A percentile compares a stretch with the other conserved stretches of the same genome.
Evolutionary conservation across 805 yeast genomes (phyloP).

Genomic region (Hanseniaspora valbyensis): DNA sequence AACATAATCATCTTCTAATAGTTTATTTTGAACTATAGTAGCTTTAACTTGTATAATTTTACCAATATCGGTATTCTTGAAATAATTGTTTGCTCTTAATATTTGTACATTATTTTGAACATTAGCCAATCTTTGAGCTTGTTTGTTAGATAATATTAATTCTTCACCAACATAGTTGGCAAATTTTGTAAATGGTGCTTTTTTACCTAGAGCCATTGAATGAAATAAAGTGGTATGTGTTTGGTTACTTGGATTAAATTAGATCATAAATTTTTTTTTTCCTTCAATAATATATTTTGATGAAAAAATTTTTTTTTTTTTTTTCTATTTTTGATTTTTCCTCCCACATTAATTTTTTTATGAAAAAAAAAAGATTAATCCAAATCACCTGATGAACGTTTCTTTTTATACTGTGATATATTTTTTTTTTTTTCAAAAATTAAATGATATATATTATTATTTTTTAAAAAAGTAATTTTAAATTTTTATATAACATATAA

Average conservation of each 20-base stretch:
- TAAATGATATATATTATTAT: conserved; percentile 17
- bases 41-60: not conserved
- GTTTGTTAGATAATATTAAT: not conserved
- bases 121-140: not conserved
- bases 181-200: not conserved
- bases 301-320: no score
- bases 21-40: conserved; percentile 10
- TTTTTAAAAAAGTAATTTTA: conserved; percentile 21
- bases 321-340: no score
- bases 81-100: conserved; percentile 2
- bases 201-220: not conserved
- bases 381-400: not conserved
- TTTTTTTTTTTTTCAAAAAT: not conserved
- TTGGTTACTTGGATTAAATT: no score
- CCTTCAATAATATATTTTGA: no score
- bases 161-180: conserved; percentile 11
- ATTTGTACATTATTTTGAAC: conserved; percentile 1
- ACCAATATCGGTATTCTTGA: not conserved
- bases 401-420: not conserved
- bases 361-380: not conserved
- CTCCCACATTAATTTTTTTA: not conserved
- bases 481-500: not conserved
- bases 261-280: no score
- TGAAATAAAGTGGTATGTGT: no score
- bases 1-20: not conserved